Evolutionary conservation across 2,329 filamentous ascomycete species (phyloP), one percentile per base, ranked within the genome.

Genomic region (Clonostachys rhizophaga): DNA sequence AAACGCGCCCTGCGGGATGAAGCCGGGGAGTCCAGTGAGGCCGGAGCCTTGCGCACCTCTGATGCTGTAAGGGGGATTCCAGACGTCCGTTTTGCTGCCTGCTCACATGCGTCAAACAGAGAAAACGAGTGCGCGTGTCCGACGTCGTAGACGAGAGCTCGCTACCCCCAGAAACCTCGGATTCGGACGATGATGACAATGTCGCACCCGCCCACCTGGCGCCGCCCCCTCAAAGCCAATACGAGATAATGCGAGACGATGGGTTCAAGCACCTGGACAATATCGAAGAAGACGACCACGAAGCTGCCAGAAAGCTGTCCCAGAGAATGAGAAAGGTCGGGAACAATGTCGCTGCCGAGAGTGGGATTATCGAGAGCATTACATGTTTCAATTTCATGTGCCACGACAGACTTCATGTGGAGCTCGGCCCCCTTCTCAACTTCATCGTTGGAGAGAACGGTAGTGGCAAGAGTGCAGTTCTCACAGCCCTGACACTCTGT

Each of bases 401-500:
- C 59, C 94, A 99, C 63, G 75, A 83, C 41, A 84, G 86, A 47
- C 78, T 97, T 16, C 82, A 86, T 40, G 87, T 95, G 50, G 80
- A 87, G 48, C 75, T 99, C n/a, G 94, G 94, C 0, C 94, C 94
- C 1, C 73, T 96, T 36, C 95, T 99, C 65, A 99, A 99, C 67
- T 99, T 99, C 67, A 91, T 99, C 51, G 91, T 96, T 47, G 94
- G 94, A 14, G 91, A 96, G 65, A 99, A 99, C 62, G 94, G 94
- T 34, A 97, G 92, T 62, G 94, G 94, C 35, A 99, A 99, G 71
- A 99, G 94, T 64, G 94, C 94, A 4, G 87, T 97, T 13, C 71
- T 99, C 30, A 97, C 94, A 1, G 94, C 91, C 5, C 81, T 99
- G 53, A 96, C 91, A 0, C 76, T 99, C 34, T 97, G 94, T 59